Evolutionary conservation across 306 rosid genomes (phyloP).

Genomic region (Carpinus fangiana): DNA sequence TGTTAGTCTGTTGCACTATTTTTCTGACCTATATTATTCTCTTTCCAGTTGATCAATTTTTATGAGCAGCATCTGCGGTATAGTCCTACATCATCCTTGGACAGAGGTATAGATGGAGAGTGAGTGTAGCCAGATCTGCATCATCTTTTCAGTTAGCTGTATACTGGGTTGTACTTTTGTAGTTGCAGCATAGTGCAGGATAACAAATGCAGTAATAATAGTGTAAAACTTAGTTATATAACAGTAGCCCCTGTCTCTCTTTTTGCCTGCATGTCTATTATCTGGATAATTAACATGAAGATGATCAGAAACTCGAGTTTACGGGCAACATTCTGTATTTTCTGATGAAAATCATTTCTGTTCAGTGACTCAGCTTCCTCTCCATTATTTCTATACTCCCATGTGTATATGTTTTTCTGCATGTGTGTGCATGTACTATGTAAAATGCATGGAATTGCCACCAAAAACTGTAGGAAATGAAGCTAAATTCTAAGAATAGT

Average conservation of each 20-base stretch:
- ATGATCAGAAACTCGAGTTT: conserved; percentile 18
- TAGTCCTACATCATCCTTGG: conserved; percentile 46
- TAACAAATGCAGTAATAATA: conserved; percentile 23
- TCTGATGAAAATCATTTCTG: not conserved
- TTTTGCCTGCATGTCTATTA: conserved; percentile 12
- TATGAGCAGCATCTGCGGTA: conserved; percentile 91
- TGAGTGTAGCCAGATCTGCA: conserved; percentile 31
- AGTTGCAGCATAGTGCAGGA: conserved; percentile 38
- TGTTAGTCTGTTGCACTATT: conserved; percentile 5
- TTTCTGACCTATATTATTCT: conserved; percentile 19
- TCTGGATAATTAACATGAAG: conserved; percentile 22
- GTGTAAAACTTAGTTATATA: conserved; percentile 12
- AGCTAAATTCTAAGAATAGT: not conserved
- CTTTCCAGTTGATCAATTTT: conserved; percentile 74
- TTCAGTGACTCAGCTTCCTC: not conserved
- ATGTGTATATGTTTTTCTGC: not conserved
- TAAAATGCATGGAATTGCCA: not conserved
- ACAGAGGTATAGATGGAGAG: conserved; percentile 31
- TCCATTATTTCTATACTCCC: not conserved
- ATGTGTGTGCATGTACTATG: not conserved
- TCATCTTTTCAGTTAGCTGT: conserved; percentile 29
- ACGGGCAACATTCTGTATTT: not conserved
- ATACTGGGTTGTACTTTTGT: conserved; percentile 34
- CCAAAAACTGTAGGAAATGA: not conserved
- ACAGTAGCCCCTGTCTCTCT: conserved; percentile 19